phyloP scores from a whole-genome alignment of 352 stramenopile genomes.

The Hyaloperonospora brassicae region DNA sequence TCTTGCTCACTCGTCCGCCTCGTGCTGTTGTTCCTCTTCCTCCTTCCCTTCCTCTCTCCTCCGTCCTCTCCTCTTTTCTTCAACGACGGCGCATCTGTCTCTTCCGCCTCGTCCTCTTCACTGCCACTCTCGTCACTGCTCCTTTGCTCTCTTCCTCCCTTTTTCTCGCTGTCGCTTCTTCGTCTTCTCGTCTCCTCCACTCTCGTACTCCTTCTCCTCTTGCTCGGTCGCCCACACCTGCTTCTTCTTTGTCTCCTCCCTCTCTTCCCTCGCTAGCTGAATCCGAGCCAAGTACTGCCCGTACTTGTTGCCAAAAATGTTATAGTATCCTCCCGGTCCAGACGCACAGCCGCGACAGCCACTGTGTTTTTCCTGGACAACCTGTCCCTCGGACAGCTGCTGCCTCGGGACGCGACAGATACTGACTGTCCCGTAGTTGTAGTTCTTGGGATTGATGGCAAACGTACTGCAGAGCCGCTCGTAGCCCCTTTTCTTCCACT shows the following conservation, averaged over 20 bases:
- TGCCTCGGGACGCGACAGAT: constrained; percentile 96
- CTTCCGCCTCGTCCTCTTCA: constrained; percentile 30
- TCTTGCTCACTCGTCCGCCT: no score
- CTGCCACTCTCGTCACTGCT: constrained; percentile 27
- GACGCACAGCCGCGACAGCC: constrained; percentile 96
- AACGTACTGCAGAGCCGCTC: constrained; percentile 97
- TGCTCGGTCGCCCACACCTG: constrained; percentile 54
- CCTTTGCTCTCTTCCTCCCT: constrained; percentile 15
- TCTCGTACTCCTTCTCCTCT: constrained; percentile 58
- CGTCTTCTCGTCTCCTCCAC: constrained; percentile 27
- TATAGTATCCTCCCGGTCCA: constrained; percentile 87
- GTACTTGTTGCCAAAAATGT: constrained; percentile 99
- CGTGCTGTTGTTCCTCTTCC: neutral
- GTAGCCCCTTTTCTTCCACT: constrained; percentile 99
- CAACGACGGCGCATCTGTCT: constrained; percentile 19
- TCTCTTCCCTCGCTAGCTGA: constrained; percentile 88
- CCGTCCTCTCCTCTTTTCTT: constrained; percentile 11
- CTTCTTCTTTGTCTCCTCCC: constrained; percentile 7
- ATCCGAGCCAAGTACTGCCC: constrained; percentile 96
- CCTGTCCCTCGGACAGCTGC: constrained; percentile 86
- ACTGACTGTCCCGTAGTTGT: constrained; percentile 97
- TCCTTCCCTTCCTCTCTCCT: neutral
- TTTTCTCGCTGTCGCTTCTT: constrained; percentile 13
- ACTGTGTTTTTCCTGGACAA: constrained; percentile 90
- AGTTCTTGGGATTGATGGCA: constrained; percentile 98